Base-by-base conservation (phyloP, 768 basidiomycete genomes). In the Coprinopsis strossmayeri region DNA sequence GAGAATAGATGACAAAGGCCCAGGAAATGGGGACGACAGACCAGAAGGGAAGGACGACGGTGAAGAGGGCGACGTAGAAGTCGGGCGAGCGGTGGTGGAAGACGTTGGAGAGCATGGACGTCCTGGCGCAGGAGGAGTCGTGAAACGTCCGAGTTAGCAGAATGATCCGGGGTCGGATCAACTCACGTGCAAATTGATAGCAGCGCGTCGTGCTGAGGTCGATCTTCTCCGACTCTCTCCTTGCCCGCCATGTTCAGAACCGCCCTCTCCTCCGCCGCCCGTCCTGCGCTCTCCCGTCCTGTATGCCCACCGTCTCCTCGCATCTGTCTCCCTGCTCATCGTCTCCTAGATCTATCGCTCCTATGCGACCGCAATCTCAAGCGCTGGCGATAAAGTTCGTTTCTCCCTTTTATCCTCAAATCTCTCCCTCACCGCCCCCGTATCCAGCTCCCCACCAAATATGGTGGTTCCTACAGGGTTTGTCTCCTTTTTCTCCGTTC, bases 391-490 rank as follows among this genome's bases (percentile, higher is more conserved):
- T 39, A 50, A 44, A 25, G 49, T 50, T 13, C 25, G 49, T 45
- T 35, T 20, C 24, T 20, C 18, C 17, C 23, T 32, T 44, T 38
- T 52, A 34, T 44, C 49, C 25, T 41, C 43, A 25, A 58, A 50
- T 57, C 34, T 46, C 17, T 39, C 17, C 55, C 37, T 46, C 51
- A 18, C n/a, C n/a, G n/a, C n/a, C n/a, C n/a, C n/a, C n/a, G n/a
- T 11, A 23, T 46, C n/a, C 52, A 93, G 91, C 77, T 79, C 37
- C 74, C 87, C 5, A 90, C 88, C 44, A 93, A 94, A 70, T 92
- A 93, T 61, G 93, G 93, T 35, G 91, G 91, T 52, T 82, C 93
- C 51, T 91, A 92, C 68, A 93, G 89, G 37, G 91, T 92, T 58
- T 54, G 84, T 64, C 24, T 1, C 34, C 51, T 50, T 35, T 35